Percentiles rank a stretch among this genome's conserved stretches.
phyloP scores from a whole-genome alignment of 768 basidiomycete species.

The Hortiboletus flavorubellus region DNA sequence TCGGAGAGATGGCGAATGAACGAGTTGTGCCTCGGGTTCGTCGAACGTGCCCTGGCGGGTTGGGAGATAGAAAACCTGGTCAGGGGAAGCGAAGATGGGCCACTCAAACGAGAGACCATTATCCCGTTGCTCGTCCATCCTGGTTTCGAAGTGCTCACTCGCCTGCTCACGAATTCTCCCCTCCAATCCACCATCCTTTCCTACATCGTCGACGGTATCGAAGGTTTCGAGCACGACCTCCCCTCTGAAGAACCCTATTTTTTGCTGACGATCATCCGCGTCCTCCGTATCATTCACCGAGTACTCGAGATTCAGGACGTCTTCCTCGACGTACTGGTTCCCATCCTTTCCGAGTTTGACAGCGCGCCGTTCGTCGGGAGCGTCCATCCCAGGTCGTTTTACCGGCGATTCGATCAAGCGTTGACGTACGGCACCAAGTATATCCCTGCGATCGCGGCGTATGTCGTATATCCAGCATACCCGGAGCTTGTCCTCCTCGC shows the following conservation, averaged over 20 bases:
- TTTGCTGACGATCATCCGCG: conserved; percentile 70
- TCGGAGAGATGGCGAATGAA: conserved; percentile 86
- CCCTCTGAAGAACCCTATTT: conserved; percentile 71
- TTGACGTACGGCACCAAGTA: conserved; percentile 66
- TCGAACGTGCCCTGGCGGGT: conserved; percentile 79
- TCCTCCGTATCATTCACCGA: conserved; percentile 77
- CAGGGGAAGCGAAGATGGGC: conserved; percentile 49
- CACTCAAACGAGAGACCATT: conserved; percentile 50
- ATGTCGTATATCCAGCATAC: conserved; percentile 65
- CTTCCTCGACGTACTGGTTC: conserved; percentile 85
- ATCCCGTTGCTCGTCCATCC: conserved; percentile 68
- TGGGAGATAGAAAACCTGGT: conserved; percentile 78
- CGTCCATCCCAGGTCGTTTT: conserved; percentile 62
- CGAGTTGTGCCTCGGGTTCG: conserved; percentile 77
- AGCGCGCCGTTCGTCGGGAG: conserved; percentile 51
- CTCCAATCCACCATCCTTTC: conserved; percentile 73
- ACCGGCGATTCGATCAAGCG: conserved; percentile 71
- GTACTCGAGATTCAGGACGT: conserved; percentile 83
- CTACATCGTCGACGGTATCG: conserved; percentile 78
- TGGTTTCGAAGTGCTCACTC: conserved; percentile 81
- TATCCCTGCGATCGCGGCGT: conserved; percentile 79
- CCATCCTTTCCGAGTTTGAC: conserved; percentile 66
- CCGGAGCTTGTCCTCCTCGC: conserved; percentile 73
- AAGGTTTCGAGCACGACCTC: conserved; percentile 68
- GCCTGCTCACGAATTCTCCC: conserved; percentile 67